Evolutionary conservation across 768 basidiomycete species (phyloP).

Genomic region (Gloeopeniophorella convolvens): DNA sequence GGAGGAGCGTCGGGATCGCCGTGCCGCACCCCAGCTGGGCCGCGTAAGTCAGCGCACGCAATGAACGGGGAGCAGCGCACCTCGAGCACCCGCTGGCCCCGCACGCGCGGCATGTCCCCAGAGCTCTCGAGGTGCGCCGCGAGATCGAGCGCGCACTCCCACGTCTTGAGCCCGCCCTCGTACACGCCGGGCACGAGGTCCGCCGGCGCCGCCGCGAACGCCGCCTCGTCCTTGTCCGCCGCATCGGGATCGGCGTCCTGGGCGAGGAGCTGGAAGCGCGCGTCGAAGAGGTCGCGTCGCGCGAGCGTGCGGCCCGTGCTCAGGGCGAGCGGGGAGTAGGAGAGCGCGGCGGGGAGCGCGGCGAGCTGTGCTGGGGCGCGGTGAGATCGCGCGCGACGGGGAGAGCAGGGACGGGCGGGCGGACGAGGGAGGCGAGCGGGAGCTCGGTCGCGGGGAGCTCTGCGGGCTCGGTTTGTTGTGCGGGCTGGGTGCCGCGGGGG

Average conservation of each 20-base stretch:
- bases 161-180: slow-evolving; percentile 95
- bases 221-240: slow-evolving; percentile 27
- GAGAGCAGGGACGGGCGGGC: slow-evolving; percentile 9
- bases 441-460: slow-evolving; percentile 27
- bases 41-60: not conserved
- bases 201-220: slow-evolving; percentile 74
- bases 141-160: slow-evolving; percentile 93
- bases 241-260: slow-evolving; percentile 29
- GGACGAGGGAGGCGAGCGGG: slow-evolving; percentile 28
- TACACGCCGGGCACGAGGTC: slow-evolving; percentile 91
- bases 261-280: slow-evolving; percentile 86
- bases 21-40: slow-evolving; percentile 91
- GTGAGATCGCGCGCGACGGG: not conserved
- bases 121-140: slow-evolving; percentile 51
- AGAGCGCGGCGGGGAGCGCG: slow-evolving; percentile 63
- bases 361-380: slow-evolving; percentile 45
- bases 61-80: slow-evolving; percentile 34
- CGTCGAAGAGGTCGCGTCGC: slow-evolving; percentile 90
- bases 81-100: slow-evolving; percentile 63
- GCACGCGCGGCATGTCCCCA: slow-evolving; percentile 25
- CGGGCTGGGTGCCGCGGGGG: not conserved
- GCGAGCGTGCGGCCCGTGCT: slow-evolving; percentile 40
- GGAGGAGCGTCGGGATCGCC: slow-evolving; percentile 70
- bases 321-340: slow-evolving; percentile 67
- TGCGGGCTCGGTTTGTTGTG: not conserved